Evolutionary conservation across 305 asterid genomes (phyloP), one percentile per base, ranked within the genome.

Genomic region (Petunia hybrid): DNA sequence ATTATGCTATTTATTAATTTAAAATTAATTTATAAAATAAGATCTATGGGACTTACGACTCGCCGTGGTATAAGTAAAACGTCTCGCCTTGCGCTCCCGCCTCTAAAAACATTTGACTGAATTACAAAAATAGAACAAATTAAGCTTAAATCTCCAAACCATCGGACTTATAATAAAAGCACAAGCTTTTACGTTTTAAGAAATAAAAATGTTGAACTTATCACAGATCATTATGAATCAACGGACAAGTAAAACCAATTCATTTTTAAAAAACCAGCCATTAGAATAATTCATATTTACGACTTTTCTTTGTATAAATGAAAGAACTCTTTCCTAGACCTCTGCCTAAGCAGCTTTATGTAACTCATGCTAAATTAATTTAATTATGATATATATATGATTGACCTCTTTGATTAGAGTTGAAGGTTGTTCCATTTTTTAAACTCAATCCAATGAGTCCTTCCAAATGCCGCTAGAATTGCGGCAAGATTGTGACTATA

Each of bases 401-500:
- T 73, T 73, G 78, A 73, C 78, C 78, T 48, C 35, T 51, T 48
- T 73, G 62, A 73, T 73, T 35, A 48, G 22, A 35, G 12, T 71
- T 48, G 59, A 71, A 48, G 60, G 62, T 3, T 12, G 13, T 12
- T 70, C 7, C 45, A 71, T 48, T 71, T 71, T 35, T 31, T 48
- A 31, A 22, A 71, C 78, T 71, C 78, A 71, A 63, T 10, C 59
- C 61, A 71, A 46, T 71, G 41, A 31, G n/a, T 71, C 77, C 77
- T 71, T 51, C 61, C 61, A 71, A 71, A 77, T 77, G 60, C 75
- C 16, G 82, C 85, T 70, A 13, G 16, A 82, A 61, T 82, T 82
- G 82, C 82, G 82, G 85, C 85, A 70, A 68, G 64, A 67, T 69
- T 75, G 75, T 60, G 60, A 78, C 51, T n/a, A 82, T 22, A 77